phyloP scores from a whole-genome alignment of 805 yeast genomes.

The Candida orba region DNA sequence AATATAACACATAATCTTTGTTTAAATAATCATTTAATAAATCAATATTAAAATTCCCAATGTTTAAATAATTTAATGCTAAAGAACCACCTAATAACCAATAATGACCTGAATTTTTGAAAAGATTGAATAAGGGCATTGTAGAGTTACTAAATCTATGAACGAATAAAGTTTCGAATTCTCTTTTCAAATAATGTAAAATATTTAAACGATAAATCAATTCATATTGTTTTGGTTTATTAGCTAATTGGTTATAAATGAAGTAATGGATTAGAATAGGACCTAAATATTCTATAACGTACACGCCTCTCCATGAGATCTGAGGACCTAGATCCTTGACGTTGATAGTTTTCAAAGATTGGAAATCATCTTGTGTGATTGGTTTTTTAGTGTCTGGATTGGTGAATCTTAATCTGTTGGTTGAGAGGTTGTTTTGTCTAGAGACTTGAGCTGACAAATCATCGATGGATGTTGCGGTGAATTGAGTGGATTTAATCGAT shows the following conservation, averaged over 20 bases:
- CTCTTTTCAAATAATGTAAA: constrained; percentile 82
- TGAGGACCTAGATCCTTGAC: constrained; percentile 93
- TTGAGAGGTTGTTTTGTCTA: constrained; percentile 35
- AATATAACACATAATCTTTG: constrained; percentile 10
- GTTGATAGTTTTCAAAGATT: constrained; percentile 31
- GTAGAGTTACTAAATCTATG: constrained; percentile 85
- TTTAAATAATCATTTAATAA: constrained; percentile 27
- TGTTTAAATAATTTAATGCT: constrained; percentile 40
- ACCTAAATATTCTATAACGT: constrained; percentile 79
- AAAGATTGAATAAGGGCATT: constrained; percentile 83
- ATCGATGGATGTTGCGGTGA: constrained; percentile 24
- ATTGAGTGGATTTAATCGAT: not conserved
- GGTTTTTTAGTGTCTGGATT: constrained; percentile 13
- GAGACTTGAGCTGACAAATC: constrained; percentile 37
- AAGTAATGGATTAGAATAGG: constrained; percentile 78
- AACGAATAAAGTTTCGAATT: constrained; percentile 75
- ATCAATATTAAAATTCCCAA: constrained; percentile 52
- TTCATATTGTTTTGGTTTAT: constrained; percentile 19
- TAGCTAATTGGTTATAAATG: constrained; percentile 39
- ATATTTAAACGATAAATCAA: constrained; percentile 40
- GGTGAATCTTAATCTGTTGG: constrained; percentile 50
- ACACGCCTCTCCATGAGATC: constrained; percentile 88
- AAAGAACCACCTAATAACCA: constrained; percentile 82
- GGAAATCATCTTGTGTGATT: constrained; percentile 12
- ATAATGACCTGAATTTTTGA: constrained; percentile 87